Conservation (phyloP, 805 yeast species). For the Candida morakotiae region DNA sequence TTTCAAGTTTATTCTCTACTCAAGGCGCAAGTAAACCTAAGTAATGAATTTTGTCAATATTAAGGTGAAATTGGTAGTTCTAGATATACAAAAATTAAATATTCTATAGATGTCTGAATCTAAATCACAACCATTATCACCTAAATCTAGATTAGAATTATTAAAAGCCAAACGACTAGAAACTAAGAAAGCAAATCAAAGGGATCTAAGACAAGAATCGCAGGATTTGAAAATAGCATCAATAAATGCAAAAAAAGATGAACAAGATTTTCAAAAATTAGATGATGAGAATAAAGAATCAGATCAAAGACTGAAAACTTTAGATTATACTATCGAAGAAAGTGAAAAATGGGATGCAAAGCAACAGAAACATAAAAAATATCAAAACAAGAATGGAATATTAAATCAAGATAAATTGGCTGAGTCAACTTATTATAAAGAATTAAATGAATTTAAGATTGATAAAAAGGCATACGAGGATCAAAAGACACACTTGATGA, state of each 20-base stretch:
- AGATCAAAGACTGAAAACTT: no score
- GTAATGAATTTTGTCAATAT: no score
- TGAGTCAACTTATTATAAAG: conserved; percentile 55
- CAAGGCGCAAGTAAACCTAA: no score
- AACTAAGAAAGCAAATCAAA: conserved; percentile 14
- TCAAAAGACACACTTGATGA: conserved; percentile 28
- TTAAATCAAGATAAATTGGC: conserved; percentile 55
- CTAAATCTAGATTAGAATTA: conserved; percentile 9
- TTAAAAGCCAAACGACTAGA: conserved; percentile 16
- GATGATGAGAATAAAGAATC: conserved; percentile 21
- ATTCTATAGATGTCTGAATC: conserved; percentile 4
- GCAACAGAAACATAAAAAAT: conserved; percentile 10
- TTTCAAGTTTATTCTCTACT: no score
- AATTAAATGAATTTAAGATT: conserved; percentile 31
- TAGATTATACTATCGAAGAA: conserved; percentile 51
- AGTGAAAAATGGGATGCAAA: conserved; percentile 58
- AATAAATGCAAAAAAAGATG: conserved; percentile 9
- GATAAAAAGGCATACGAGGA: conserved; percentile 40
- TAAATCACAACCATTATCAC: background rate
- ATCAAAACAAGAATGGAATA: conserved; percentile 32
- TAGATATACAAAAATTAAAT: no score
- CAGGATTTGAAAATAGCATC: conserved; percentile 13
- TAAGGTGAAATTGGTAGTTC: no score
- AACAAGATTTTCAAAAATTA: conserved; percentile 25
- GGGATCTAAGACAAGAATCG: conserved; percentile 14